Evolutionary conservation across 2,329 filamentous ascomycete species (phyloP).

Genomic region (Falciphora oryzae): DNA sequence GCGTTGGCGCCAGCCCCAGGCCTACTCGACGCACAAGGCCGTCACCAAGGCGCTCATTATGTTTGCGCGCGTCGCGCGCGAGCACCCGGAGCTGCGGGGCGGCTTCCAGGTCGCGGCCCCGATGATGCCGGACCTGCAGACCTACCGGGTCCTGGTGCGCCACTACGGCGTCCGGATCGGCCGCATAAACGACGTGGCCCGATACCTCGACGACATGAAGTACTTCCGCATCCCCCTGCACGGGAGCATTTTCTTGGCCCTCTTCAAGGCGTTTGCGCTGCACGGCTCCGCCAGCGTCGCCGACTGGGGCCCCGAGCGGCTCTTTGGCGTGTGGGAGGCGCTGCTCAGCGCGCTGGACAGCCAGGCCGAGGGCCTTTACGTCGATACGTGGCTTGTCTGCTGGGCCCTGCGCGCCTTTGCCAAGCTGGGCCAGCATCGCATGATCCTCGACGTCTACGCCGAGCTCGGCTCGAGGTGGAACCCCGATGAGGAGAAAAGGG

Average conservation of each 20-base stretch:
- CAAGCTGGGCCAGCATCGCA: slow-evolving; percentile 46
- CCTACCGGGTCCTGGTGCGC: slow-evolving; percentile 73
- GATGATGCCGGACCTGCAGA: slow-evolving; percentile 68
- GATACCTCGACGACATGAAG: slow-evolving; percentile 76
- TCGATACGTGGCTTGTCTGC: slow-evolving; percentile 56
- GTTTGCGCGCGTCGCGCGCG: slow-evolving; percentile 48
- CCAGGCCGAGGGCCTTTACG: slow-evolving; percentile 38
- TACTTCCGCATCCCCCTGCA: slow-evolving; percentile 61
- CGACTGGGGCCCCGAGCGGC: slow-evolving; percentile 65
- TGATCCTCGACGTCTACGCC: slow-evolving; percentile 50
- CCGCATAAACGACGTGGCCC: slow-evolving; percentile 63
- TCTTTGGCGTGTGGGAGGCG: slow-evolving; percentile 62
- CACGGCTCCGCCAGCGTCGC: slow-evolving; percentile 62
- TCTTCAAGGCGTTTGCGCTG: slow-evolving; percentile 75
- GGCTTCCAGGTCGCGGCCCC: slow-evolving; percentile 56
- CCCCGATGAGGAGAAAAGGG: slow-evolving; percentile 31
- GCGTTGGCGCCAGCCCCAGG: slow-evolving; percentile 34
- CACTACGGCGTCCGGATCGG: slow-evolving; percentile 66
- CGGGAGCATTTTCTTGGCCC: slow-evolving; percentile 68
- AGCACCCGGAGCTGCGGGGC: slow-evolving; percentile 48
- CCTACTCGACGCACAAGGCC: slow-evolving; percentile 40
- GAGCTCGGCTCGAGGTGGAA: slow-evolving; percentile 43
- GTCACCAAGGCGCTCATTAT: slow-evolving; percentile 52
- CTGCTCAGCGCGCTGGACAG: slow-evolving; percentile 52
- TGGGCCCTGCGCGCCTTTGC: slow-evolving; percentile 60